Conservation (phyloP, 495 filamentous ascomycete species). For the Aspergillus conjunctus region DNA sequence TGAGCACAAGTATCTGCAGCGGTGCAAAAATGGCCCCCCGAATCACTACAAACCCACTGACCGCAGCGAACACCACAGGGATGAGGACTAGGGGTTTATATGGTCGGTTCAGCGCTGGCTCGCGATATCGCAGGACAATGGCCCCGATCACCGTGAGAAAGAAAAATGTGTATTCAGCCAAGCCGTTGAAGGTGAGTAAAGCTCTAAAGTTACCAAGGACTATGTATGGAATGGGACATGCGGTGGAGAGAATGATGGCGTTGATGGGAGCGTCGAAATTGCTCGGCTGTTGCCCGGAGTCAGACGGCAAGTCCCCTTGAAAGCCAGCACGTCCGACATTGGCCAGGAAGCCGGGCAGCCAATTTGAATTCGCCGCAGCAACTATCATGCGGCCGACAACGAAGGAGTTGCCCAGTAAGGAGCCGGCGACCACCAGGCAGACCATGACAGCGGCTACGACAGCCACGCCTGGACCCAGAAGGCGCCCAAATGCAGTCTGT, state of each 20-base stretch:
- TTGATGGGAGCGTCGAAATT: slow-evolving; percentile 26
- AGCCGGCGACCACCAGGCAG: slow-evolving; percentile 26
- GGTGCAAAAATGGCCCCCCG: slow-evolving; percentile 24
- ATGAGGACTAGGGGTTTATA: slow-evolving; percentile 25
- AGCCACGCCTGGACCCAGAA: slow-evolving; percentile 21
- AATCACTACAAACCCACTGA: slow-evolving; percentile 25
- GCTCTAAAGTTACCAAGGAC: slow-evolving; percentile 28
- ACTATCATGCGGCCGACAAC: slow-evolving; percentile 28
- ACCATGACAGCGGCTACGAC: slow-evolving; percentile 21
- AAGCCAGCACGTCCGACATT: slow-evolving; percentile 18
- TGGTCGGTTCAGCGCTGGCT: slow-evolving; percentile 20
- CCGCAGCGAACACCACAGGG: slow-evolving; percentile 19
- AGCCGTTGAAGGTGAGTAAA: slow-evolving; percentile 26
- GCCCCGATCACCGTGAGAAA: slow-evolving; percentile 26
- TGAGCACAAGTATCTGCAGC: slow-evolving; percentile 17
- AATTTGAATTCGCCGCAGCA: slow-evolving; percentile 24
- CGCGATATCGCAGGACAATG: slow-evolving; percentile 21
- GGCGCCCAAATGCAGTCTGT: slow-evolving; percentile 24
- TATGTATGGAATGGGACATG: slow-evolving; percentile 18
- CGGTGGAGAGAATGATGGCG: slow-evolving; percentile 25
- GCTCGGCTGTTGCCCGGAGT: background rate
- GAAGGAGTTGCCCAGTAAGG: slow-evolving; percentile 26
- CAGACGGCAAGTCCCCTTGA: background rate
- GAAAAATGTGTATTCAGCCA: slow-evolving; percentile 27
- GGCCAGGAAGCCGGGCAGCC: slow-evolving; percentile 24